Evolutionary conservation across 768 basidiomycete species (phyloP), one percentile per base, ranked within the genome.

Genomic region (Filobasidium floriforme): DNA sequence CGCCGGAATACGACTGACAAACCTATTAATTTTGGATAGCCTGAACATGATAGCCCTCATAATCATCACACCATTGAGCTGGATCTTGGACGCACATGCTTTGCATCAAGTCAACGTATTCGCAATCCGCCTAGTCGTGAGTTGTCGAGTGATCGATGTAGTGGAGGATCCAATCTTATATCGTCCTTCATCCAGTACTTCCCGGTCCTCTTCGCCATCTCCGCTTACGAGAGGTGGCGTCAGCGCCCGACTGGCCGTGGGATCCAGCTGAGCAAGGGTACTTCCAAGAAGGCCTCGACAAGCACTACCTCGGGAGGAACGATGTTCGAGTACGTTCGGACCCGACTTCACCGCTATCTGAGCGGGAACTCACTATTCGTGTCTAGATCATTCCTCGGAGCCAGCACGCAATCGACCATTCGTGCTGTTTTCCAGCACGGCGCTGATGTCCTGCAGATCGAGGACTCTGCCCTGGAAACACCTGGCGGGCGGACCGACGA

Each of bases 91-190:
- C 2, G 89, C 91, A 1, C 84, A 89, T 43, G 82, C 85, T 11
- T 79, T 94, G n/a, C 92, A 96, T 73, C 83, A 87, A 1, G 80
- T 84, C 41, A 94, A 94, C 70, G 91, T 93, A 2, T 87, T 91
- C 75, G 81, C 91, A 60, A 91, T 96, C 77, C 88, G 86, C 68
- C 65, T 88, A 18, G 93, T 92, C 7, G 40, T 60, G 15, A 54
- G 44, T n/a, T 49, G 55, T 22, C 19, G 51, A 3, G 41, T 61
- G 57, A 14, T 19, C 26, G 9, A 41, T 49, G 29, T 29, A 26
- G 4, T 40, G 66, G 61, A 24, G 71, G 37, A 9, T 22, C 60
- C 41, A 65, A 63, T 59, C 46, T 37, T 15, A 26, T 18, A n/a
- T 44, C 44, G 46, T 66, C 15, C n/a, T 28, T 24, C 15, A 26